phyloP scores from a whole-genome alignment of 2,329 filamentous ascomycete species.

The Madurella fahalii region DNA sequence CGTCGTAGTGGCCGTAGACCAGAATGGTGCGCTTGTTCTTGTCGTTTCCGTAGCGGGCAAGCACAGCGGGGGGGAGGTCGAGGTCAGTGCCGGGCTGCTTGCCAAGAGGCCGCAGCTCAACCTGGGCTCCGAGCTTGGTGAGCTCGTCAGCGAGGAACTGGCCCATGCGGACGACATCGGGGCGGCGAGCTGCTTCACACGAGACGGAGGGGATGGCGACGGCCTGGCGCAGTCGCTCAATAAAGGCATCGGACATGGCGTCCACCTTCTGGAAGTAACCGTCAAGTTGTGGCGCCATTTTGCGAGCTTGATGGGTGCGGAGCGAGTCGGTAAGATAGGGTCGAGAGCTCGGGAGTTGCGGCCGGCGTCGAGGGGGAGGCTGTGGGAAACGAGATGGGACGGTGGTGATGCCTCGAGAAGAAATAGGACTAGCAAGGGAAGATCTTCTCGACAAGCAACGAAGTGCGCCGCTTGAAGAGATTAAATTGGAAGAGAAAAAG shows the following conservation, averaged over 20 bases:
- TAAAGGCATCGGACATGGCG: conserved; percentile 71
- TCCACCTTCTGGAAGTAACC: conserved; percentile 93
- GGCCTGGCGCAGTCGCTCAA: conserved; percentile 83
- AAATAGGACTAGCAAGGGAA: conserved; percentile 1
- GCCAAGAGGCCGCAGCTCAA: conserved; percentile 81
- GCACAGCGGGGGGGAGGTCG: conserved; percentile 85
- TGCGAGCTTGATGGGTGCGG: conserved; percentile 58
- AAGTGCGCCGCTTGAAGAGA: conserved; percentile 9
- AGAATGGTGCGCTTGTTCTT: conserved; percentile 91
- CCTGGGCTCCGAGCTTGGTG: conserved; percentile 75
- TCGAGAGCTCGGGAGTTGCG: conserved; percentile 26
- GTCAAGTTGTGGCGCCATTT: conserved; percentile 88
- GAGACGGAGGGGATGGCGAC: conserved; percentile 97
- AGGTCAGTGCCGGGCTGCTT: conserved; percentile 90
- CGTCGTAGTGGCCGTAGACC: conserved; percentile 98
- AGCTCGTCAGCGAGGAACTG: conserved; percentile 84
- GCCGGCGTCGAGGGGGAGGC: background rate
- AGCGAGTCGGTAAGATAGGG: conserved; percentile 51
- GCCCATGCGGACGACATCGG: conserved; percentile 95
- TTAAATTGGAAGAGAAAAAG: conserved; percentile 26
- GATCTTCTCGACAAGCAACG: conserved; percentile 10
- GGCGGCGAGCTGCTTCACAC: conserved; percentile 80
- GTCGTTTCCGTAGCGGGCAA: conserved; percentile 89
- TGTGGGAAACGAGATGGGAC: conserved; percentile 1
- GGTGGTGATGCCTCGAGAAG: conserved; percentile 5